Evolutionary conservation across 129 eudicot species (phyloP), one percentile per base, ranked within the genome.

Genomic region (Flaveria robusta): DNA sequence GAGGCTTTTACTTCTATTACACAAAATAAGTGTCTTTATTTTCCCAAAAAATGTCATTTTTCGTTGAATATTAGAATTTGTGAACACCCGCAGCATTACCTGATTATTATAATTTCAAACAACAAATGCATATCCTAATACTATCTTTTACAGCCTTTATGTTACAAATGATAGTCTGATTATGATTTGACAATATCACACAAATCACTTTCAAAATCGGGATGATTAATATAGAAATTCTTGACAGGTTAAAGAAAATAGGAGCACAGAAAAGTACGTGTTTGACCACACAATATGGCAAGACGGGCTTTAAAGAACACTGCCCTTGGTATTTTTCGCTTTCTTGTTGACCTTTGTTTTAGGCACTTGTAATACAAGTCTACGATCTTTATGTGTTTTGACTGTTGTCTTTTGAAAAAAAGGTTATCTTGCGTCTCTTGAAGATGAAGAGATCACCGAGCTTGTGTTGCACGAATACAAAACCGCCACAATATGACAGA

Each of bases 401-500:
- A 69, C 34, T 60, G 50, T 42, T 47, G 72, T 7, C 67, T 52
- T 78, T 56, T 19, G n/a, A 10, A 76, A 74, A 89, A 76, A 88
- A 94, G 99, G 86, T 43, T 91, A 94, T 85, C 97, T 94, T 83
- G 89, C 88, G 14, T 84, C 90, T 5, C 92, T 91, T 50, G 96
- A 86, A 51, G 92, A 89, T 54, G 72, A 79, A 72, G 96, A 87
- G 31, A 31, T 82, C 52, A 91, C 86, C 0, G 90, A 94, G 75
- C 97, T 94, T 82, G 89, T 86, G n/a, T 72, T 94, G 84, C 66
- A 89, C 41, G 99, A 94, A 84, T 94, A 94, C 73, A 89, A 58
- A 66, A 83, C 82, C 31, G 97, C 99, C 63, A 89, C 94, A 94
- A 94, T 81, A 79, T 94, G 99, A 94, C 99, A 0, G 99, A 94